Evolutionary conservation across 1,284 basidiomycete species (phyloP).

Genomic region (Ganoderma meredithae): DNA sequence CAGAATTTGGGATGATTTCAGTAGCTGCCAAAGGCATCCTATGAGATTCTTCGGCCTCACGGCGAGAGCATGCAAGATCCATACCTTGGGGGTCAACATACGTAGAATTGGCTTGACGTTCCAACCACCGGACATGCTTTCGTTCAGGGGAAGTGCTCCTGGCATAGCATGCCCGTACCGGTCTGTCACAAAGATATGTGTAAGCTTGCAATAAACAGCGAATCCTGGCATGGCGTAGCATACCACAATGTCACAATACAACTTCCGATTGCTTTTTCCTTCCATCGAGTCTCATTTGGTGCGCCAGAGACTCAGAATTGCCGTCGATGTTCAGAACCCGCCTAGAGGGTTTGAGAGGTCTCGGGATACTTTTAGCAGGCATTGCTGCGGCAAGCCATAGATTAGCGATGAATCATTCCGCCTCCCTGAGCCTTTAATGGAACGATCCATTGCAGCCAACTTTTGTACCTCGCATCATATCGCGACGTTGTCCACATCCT

Average conservation of each 20-base stretch:
- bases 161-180: constrained; percentile 18
- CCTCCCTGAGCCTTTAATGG: neutral
- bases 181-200: constrained; percentile 2
- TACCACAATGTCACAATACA: constrained; percentile 26
- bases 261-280: neutral
- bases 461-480: neutral
- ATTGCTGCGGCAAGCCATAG: neutral
- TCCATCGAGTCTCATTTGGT: constrained; percentile 21
- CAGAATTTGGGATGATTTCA: neutral
- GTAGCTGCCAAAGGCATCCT: neutral
- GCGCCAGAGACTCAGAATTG: constrained; percentile 14
- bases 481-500: neutral
- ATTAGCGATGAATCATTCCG: neutral
- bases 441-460: neutral
- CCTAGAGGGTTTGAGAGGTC: constrained; percentile 13
- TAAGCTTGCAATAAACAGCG: neutral
- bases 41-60: no score
- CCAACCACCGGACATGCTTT: neutral
- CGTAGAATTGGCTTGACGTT: neutral
- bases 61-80: neutral
- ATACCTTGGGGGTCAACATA: constrained; percentile 12
- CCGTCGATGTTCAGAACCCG: constrained; percentile 8
- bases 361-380: constrained; percentile 6
- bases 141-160: constrained; percentile 14
- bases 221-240: neutral